These are phyloP conservation scores for Hypoxylon cercidicola DNA, from an alignment of 495 filamentous ascomycete species.

Conservation along the genomic window DNA sequence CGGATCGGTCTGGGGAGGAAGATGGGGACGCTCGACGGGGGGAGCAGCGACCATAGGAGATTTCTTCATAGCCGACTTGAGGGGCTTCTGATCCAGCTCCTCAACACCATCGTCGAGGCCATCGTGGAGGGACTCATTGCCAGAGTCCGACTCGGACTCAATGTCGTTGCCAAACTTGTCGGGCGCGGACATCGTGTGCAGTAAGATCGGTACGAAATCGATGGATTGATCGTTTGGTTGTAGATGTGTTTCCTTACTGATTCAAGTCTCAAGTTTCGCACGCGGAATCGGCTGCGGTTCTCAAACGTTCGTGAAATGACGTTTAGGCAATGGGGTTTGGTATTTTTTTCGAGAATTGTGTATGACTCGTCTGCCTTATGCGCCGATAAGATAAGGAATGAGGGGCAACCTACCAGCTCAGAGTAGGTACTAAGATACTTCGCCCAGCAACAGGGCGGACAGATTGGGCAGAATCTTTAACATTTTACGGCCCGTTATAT, in stretches of 20 bases:
- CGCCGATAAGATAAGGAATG: constrained; percentile 42
- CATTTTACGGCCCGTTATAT: neutral
- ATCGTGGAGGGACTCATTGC: constrained; percentile 56
- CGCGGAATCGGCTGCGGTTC: neutral
- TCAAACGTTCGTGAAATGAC: constrained; percentile 26
- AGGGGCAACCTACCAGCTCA: constrained; percentile 31
- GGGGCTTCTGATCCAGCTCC: constrained; percentile 53
- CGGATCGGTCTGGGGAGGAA: constrained; percentile 92
- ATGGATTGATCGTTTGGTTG: neutral
- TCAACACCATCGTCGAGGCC: constrained; percentile 50
- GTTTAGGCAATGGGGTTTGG: constrained; percentile 31
- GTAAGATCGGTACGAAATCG: neutral
- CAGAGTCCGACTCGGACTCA: constrained; percentile 45
- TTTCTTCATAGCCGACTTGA: constrained; percentile 62
- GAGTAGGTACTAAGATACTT: constrained; percentile 7
- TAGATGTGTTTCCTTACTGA: neutral
- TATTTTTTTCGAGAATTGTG: constrained; percentile 43
- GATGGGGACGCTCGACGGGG: constrained; percentile 58
- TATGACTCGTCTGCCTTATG: constrained; percentile 36
- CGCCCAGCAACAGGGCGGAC: neutral
- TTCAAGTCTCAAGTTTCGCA: neutral
- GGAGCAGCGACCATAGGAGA: constrained; percentile 49
- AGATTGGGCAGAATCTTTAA: neutral
- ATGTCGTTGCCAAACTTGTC: constrained; percentile 46
- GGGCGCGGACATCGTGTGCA: constrained; percentile 37